These are phyloP conservation scores for Malus domestica DNA, from an alignment of 306 rosid genomes.

Conservation along the genomic window ASM211411v1 NC_041792.1:10826907-10827406, in stretches of 20 bases:
- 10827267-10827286: slow-evolving; percentile 58
- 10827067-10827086: slow-evolving; percentile 6
- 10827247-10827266: slow-evolving; percentile 54
- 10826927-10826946: slow-evolving; percentile 54
- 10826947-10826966: slow-evolving; percentile 52
- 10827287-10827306: slow-evolving; percentile 51
- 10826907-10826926: slow-evolving; percentile 57
- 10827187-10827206: slow-evolving; percentile 50
- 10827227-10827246: slow-evolving; percentile 47
- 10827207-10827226: slow-evolving; percentile 51
- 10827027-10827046: slow-evolving; percentile 58
- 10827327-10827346: slow-evolving; percentile 7
- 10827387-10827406: neutral
- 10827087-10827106: neutral
- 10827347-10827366: neutral
- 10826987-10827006: slow-evolving; percentile 54
- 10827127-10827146: neutral
- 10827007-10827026: slow-evolving; percentile 61
- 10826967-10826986: slow-evolving; percentile 48
- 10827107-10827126: too few species aligned
- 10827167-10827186: neutral
- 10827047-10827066: neutral
- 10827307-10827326: slow-evolving; percentile 49
- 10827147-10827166: neutral
- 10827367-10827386: neutral